Conservation (phyloP, 768 basidiomycete species). For the Russula sp. region DNA sequence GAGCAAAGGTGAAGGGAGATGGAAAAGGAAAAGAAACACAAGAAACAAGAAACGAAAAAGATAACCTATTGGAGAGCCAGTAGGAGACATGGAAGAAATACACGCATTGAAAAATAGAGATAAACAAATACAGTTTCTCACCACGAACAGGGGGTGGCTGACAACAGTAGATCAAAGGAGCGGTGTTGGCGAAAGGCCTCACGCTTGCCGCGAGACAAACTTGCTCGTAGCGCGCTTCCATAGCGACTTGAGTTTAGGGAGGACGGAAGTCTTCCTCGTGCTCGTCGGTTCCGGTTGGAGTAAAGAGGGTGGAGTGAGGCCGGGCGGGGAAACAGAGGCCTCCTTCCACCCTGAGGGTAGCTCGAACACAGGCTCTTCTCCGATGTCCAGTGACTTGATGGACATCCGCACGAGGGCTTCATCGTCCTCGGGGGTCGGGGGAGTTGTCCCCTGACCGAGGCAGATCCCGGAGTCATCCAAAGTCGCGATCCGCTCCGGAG, state of each 20-base stretch:
- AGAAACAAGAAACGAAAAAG: not conserved
- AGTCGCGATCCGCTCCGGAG: not conserved
- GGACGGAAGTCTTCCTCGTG: conserved; percentile 6
- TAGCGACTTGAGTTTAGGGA: conserved; percentile 9
- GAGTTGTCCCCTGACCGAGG: not conserved
- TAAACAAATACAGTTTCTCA: not conserved
- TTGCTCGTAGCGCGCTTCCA: conserved; percentile 17
- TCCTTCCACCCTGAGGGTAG: conserved; percentile 12
- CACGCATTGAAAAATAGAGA: not conserved
- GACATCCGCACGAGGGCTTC: conserved; percentile 10
- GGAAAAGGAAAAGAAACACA: not conserved
- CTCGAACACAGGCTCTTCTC: conserved; percentile 13
- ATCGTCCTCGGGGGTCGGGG: conserved; percentile 1
- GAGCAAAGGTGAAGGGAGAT: not conserved
- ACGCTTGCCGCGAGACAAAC: conserved; percentile 1
- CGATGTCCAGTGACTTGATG: conserved; percentile 12
- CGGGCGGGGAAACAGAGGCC: not conserved
- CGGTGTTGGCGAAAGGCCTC: not conserved
- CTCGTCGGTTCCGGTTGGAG: not conserved
- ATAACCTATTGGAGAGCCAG: not conserved
- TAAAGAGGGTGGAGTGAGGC: not conserved
- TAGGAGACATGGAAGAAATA: not conserved
- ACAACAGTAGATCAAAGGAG: not conserved
- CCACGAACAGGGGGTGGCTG: not conserved
- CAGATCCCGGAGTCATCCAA: conserved; percentile 2